A percentile compares a stretch with the other conserved stretches of the same genome.
phyloP scores from a whole-genome alignment of 345 rosid genomes.

The Fremontodendron californicum region DNA sequence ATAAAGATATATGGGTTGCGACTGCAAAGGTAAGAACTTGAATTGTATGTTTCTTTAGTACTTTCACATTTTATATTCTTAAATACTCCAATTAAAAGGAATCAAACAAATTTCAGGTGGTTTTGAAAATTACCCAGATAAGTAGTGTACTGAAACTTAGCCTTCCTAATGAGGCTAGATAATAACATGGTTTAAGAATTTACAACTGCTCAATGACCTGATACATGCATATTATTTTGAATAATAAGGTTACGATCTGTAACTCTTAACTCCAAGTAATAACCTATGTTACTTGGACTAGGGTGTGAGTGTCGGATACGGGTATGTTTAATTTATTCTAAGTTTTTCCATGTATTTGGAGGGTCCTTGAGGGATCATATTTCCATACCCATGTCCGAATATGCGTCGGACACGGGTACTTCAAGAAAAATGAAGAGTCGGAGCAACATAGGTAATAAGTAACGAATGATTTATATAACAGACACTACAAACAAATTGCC shows the following conservation, averaged over 20 bases:
- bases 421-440: no score
- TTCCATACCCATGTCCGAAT: no score
- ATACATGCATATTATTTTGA: not conserved
- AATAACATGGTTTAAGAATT: not conserved
- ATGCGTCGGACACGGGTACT: no score
- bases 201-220: not conserved
- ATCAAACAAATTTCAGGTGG: not conserved
- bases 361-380: no score
- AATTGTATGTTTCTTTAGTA: not conserved
- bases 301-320: not conserved
- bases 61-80: not conserved
- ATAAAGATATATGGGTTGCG: slow-evolving; percentile 76
- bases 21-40: slow-evolving; percentile 70
- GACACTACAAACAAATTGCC: no score
- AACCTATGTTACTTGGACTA: no score
- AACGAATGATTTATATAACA: not conserved
- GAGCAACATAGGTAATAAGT: no score
- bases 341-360: no score
- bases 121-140: no score
- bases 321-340: no score
- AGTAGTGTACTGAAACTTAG: not conserved
- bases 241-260: not conserved
- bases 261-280: not conserved
- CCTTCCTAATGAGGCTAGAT: not conserved
- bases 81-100: not conserved